A percentile compares a stretch with the other conserved stretches of the same genome.
phyloP scores from a whole-genome alignment of 169 alveolate genomes.

The Babesia caballi region DNA sequence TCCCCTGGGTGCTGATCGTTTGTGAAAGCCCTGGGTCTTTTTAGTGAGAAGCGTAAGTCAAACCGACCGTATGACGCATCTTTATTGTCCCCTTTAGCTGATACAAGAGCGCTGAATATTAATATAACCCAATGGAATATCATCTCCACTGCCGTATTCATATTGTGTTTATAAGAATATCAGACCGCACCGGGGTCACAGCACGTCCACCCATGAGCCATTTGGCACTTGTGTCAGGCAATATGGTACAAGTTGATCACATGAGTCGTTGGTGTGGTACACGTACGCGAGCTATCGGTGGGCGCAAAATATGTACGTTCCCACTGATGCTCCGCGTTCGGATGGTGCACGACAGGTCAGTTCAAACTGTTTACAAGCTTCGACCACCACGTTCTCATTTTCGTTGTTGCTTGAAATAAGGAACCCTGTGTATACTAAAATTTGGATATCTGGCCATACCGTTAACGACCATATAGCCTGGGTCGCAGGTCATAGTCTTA shows the following conservation, averaged over 20 bases:
- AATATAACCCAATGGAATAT: background rate
- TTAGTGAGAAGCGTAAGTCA: background rate
- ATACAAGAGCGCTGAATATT: background rate
- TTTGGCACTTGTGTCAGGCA: background rate
- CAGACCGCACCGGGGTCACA: background rate
- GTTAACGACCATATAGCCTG: background rate
- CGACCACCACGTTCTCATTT: background rate
- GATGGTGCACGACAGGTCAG: slow-evolving; percentile 6
- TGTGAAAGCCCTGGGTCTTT: slow-evolving; percentile 2
- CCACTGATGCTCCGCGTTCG: background rate
- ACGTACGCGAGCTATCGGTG: background rate
- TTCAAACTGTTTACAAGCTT: slow-evolving; percentile 2
- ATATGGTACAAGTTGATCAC: background rate
- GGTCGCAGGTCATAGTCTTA: background rate
- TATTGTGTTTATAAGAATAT: background rate
- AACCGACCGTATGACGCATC: background rate
- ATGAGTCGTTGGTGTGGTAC: background rate
- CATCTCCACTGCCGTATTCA: background rate
- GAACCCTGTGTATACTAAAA: background rate
- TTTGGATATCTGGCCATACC: background rate
- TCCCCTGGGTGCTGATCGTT: slow-evolving; percentile 17
- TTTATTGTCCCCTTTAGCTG: background rate
- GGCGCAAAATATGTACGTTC: slow-evolving; percentile 9
- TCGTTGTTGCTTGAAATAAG: background rate
- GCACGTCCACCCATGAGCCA: background rate